Conservation (phyloP, 2,329 filamentous ascomycete species). For the Verticillium tricorpus region DNA sequence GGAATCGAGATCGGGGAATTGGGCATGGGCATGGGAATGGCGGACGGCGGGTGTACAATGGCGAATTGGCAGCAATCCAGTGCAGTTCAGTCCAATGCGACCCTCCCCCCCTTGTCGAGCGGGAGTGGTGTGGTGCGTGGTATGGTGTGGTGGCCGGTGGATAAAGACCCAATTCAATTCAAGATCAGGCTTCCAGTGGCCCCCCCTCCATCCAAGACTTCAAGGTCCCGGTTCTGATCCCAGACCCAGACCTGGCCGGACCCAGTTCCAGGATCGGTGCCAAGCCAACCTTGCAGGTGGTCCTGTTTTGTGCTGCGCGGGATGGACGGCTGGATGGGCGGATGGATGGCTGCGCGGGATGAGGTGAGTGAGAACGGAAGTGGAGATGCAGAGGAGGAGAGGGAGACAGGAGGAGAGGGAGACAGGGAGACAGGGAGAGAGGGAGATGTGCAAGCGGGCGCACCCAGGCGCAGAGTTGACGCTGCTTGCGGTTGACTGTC, state of each 20-base stretch:
- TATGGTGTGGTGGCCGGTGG: neutral
- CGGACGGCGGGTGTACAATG: neutral
- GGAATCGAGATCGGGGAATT: neutral
- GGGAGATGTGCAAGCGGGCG: no score
- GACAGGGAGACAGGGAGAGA: no score
- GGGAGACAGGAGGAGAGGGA: no score
- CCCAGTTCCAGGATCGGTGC: neutral
- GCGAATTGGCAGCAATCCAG: neutral
- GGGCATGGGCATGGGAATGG: neutral
- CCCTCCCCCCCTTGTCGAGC: neutral
- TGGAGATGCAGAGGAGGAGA: neutral
- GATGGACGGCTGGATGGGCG: neutral
- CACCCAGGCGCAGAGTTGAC: neutral
- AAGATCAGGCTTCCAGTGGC: neutral
- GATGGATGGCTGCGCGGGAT: neutral
- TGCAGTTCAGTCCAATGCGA: no score
- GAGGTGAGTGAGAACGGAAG: neutral
- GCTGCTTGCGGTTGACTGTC: neutral
- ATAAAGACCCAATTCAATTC: neutral
- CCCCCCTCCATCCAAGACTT: neutral
- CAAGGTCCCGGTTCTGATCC: neutral
- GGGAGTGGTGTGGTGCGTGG: neutral
- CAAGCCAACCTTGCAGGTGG: neutral
- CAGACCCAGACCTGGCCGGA: neutral
- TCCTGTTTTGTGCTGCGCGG: neutral